These are phyloP conservation scores for Akanthomyces dipterigenus DNA, from an alignment of 2,329 filamentous ascomycete genomes.

Conservation along the genomic window DNA sequence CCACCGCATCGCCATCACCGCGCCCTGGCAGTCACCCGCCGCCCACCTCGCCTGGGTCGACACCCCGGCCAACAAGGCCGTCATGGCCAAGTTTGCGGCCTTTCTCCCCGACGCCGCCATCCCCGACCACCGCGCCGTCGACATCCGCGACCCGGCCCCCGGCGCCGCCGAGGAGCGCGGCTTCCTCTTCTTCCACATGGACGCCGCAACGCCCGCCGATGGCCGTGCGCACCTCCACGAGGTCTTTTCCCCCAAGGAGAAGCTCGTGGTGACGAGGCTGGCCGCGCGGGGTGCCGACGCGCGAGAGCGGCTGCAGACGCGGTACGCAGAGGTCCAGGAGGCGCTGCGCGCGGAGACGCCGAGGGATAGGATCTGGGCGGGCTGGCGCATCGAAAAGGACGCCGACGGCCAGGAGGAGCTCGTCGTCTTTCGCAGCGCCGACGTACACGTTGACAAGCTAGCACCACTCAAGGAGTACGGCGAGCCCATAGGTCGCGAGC, in stretches of 20 bases:
- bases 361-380: slow-evolving; percentile 28
- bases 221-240: slow-evolving; percentile 18
- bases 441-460: slow-evolving; percentile 27
- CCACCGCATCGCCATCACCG: slow-evolving; percentile 34
- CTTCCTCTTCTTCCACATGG: slow-evolving; percentile 36
- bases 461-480: slow-evolving; percentile 17
- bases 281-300: slow-evolving; percentile 22
- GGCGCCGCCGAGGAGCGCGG: slow-evolving; percentile 24
- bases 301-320: slow-evolving; percentile 26
- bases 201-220: slow-evolving; percentile 19
- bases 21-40: slow-evolving; percentile 37
- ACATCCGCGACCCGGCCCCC: slow-evolving; percentile 21
- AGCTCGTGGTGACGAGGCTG: slow-evolving; percentile 31
- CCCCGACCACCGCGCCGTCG: slow-evolving; percentile 23
- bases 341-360: slow-evolving; percentile 24
- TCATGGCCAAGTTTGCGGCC: slow-evolving; percentile 26
- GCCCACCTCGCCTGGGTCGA: slow-evolving; percentile 38
- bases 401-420: slow-evolving; percentile 28
- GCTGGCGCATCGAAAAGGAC: slow-evolving; percentile 36
- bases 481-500: not conserved
- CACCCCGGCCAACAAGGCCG: slow-evolving; percentile 31
- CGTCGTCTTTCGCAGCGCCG: slow-evolving; percentile 33
- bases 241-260: slow-evolving; percentile 19
- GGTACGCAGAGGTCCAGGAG: slow-evolving; percentile 27
- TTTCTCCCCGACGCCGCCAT: slow-evolving; percentile 22